Conservation (phyloP, 139 green algal species). For the Picochlorum sp. region DNA sequence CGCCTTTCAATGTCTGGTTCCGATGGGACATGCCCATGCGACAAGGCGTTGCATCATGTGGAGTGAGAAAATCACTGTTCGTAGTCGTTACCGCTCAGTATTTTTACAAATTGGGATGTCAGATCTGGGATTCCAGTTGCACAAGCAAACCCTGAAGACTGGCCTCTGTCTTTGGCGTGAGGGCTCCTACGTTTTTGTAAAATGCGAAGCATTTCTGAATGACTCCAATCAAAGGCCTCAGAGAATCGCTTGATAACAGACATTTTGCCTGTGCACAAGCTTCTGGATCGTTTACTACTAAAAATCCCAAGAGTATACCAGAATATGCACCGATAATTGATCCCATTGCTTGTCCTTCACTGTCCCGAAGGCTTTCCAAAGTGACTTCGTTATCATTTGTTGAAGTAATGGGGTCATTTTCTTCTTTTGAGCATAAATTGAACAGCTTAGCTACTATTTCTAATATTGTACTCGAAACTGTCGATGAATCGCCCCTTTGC, state of each 20-base stretch:
- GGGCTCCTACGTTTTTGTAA: constrained; percentile 38
- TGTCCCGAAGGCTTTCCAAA: constrained; percentile 17
- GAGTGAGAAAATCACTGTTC: background rate
- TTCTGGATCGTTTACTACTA: constrained; percentile 34
- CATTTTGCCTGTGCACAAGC: constrained; percentile 10
- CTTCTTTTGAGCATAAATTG: too few species aligned
- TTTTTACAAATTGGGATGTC: background rate
- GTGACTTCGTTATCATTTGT: constrained; percentile 25
- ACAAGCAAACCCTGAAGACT: constrained; percentile 18
- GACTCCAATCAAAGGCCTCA: constrained; percentile 31
- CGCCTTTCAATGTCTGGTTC: too few species aligned
- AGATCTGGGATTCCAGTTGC: constrained; percentile 8
- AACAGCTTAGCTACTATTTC: too few species aligned
- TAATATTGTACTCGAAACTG: too few species aligned
- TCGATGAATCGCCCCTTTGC: too few species aligned
- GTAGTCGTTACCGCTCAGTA: background rate
- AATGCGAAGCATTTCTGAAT: constrained; percentile 53
- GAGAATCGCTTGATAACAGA: constrained; percentile 29
- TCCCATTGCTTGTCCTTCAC: constrained; percentile 29
- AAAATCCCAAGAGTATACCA: constrained; percentile 62
- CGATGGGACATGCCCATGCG: too few species aligned
- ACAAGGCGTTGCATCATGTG: too few species aligned
- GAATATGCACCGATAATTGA: constrained; percentile 59
- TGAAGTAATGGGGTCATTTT: too few species aligned
- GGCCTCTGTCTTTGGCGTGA: constrained; percentile 20